Base-by-base conservation (phyloP, 2,329 filamentous ascomycete genomes). In the Colletotrichum eremochloae region DNA sequence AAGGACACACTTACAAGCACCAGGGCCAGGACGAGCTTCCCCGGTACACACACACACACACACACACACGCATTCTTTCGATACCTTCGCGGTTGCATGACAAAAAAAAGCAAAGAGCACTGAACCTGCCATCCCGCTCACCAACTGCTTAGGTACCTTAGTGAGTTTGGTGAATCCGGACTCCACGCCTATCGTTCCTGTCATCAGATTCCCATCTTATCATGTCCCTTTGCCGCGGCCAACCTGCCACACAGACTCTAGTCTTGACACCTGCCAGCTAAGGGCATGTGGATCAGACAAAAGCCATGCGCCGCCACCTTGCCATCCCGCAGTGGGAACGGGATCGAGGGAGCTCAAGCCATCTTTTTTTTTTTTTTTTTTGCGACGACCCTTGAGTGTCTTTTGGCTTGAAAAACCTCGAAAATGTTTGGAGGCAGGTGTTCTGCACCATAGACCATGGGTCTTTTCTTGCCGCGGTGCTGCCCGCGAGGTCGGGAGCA, bases 21-120 rank as follows among this genome's bases (percentile, higher is more conserved):
- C 68, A 68, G 55, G 69, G 64, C 33, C 68, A 74, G 68, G 58
- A 72, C 20, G 63, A 71, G 63, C 63, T 72, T 68, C 68, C 71
- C 68, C 68, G 71, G 68, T 60, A 64, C 68, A 74, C 63, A 57
- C 62, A 55, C 66, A 69, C 63, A 57, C 62, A 55, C 66, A 69
- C 60, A 38, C 66, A 69, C 24, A 24, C 24, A 24, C 24, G 24
- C 60, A 38, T 36, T 64, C 65, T 69, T 46, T 52, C 29, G 46
- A 50, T 64, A 58, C 31, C 65, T 55, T 72, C 60, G 66, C 60
- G 53, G 36, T 31, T 46, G 53, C 57, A 46, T 46, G 20, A 8
- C 46, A 44, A 66, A 53, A 24, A 46, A 24, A 46, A 64, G 60
- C 58, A 69, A 68, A 42, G 24, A 50, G 50, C 42, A 40, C 42